A percentile compares a stretch with the other conserved stretches of the same genome.
phyloP scores from a whole-genome alignment of 75 land plant genomes.

The Pinus taeda region DNA sequence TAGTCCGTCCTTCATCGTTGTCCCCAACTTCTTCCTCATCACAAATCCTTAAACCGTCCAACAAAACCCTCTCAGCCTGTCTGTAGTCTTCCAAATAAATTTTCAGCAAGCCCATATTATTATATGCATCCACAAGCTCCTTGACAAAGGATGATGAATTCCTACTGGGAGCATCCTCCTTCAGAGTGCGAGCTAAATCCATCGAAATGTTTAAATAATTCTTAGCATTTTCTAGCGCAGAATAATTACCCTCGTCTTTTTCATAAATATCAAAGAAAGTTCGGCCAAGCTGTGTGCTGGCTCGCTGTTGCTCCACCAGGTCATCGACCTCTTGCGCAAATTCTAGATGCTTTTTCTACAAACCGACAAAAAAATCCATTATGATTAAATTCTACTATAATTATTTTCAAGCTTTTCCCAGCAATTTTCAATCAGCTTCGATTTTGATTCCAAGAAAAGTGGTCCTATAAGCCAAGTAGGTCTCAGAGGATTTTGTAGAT shows the following conservation, averaged over 20 bases:
- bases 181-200: slow-evolving; percentile 64
- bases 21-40: slow-evolving; percentile 86
- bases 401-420: too few relatives aligned
- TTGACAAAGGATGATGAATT: slow-evolving; percentile 56
- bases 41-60: slow-evolving; percentile 67
- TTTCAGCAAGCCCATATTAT: slow-evolving; percentile 89
- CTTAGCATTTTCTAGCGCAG: slow-evolving; percentile 59
- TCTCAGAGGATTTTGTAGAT: too few relatives aligned
- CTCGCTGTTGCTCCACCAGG: slow-evolving; percentile 89
- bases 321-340: slow-evolving; percentile 71
- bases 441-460: too few relatives aligned
- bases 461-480: too few relatives aligned
- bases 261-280: slow-evolving; percentile 85
- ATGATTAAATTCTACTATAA: too few relatives aligned
- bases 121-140: slow-evolving; percentile 92
- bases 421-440: too few relatives aligned
- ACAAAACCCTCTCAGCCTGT: slow-evolving; percentile 61
- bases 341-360: slow-evolving; percentile 78
- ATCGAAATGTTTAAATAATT: slow-evolving; percentile 66
- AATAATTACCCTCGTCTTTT: slow-evolving; percentile 45
- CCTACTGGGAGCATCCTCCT: slow-evolving; percentile 42
- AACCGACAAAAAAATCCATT: background rate
- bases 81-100: slow-evolving; percentile 80
- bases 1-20: slow-evolving; percentile 76
- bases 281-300: slow-evolving; percentile 95